Conservation (phyloP, 1,284 basidiomycete species). For the Coriolopsis trogii region DNA sequence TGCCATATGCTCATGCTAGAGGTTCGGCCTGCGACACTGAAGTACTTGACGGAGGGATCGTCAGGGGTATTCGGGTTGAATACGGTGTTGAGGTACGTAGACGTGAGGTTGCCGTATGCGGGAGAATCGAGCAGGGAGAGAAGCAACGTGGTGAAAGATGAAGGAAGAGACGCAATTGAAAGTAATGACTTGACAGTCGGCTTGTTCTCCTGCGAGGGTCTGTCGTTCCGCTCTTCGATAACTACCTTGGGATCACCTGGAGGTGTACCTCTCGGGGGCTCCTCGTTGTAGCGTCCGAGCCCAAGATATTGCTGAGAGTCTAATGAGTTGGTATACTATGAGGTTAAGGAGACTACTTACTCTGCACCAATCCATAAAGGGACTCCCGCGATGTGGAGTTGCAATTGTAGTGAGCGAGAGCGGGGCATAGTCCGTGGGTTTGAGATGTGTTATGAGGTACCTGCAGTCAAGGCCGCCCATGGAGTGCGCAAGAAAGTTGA, state of each 20-base stretch:
- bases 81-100: constrained; percentile 78
- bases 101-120: constrained; percentile 94
- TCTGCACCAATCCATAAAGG: constrained; percentile 99
- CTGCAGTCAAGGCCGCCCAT: constrained; percentile 98
- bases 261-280: constrained; percentile 4
- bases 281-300: constrained; percentile 59
- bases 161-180: constrained; percentile 64
- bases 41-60: constrained; percentile 87
- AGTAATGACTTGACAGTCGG: constrained; percentile 35
- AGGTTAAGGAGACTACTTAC: constrained; percentile 47
- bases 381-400: constrained; percentile 94
- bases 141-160: constrained; percentile 85
- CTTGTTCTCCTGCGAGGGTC: background rate
- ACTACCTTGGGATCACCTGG: background rate
- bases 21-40: constrained; percentile 84
- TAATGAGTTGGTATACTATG: background rate
- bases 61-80: constrained; percentile 96
- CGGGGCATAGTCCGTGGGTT: constrained; percentile 84
- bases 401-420: constrained; percentile 89
- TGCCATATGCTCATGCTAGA: constrained; percentile 83
- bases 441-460: constrained; percentile 86
- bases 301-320: constrained; percentile 87
- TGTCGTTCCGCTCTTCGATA: background rate
- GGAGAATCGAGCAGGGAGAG: constrained; percentile 96
- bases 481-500: constrained; percentile 96